These are phyloP conservation scores for Pseudogymnoascus destructans DNA, from an alignment of 2,329 filamentous ascomycete genomes.

Conservation along the genomic window DNA sequence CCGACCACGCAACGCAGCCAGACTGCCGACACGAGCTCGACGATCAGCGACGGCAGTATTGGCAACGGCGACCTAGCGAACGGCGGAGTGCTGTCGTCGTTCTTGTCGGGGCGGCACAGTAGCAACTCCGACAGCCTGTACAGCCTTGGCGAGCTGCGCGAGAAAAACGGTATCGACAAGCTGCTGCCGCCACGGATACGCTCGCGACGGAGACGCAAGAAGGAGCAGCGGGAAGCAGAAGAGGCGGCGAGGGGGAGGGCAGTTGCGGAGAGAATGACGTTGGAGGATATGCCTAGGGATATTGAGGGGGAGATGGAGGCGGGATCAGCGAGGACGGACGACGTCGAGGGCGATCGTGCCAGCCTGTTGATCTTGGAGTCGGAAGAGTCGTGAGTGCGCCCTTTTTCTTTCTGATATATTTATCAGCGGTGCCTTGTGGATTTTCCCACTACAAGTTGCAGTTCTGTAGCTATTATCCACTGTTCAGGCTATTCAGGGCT, in stretches of 20 bases:
- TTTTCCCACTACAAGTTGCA: background rate
- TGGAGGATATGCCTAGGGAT: conserved; percentile 19
- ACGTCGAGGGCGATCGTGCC: background rate
- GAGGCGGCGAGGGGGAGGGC: conserved; percentile 25
- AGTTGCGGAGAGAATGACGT: conserved; percentile 24
- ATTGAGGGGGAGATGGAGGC: conserved; percentile 16
- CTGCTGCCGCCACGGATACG: conserved; percentile 40
- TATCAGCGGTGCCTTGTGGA: background rate
- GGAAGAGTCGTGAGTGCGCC: conserved; percentile 26
- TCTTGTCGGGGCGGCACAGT: background rate
- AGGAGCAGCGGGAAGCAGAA: conserved; percentile 31
- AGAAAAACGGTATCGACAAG: conserved; percentile 33
- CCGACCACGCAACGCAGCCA: conserved; percentile 14
- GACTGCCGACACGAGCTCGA: conserved; percentile 18
- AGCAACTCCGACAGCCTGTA: background rate
- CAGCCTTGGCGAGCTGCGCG: conserved; percentile 4
- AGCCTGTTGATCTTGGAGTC: conserved; percentile 15
- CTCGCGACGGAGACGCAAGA: conserved; percentile 37
- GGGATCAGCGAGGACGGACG: conserved; percentile 18
- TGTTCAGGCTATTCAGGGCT: background rate
- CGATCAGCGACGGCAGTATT: conserved; percentile 17
- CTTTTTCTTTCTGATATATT: conserved; percentile 12
- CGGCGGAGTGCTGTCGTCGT: conserved; percentile 14
- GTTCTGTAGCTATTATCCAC: background rate
- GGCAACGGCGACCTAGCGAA: conserved; percentile 16